Base-by-base conservation (phyloP, 1,139 yeast species). In the Yamadazyma songkhlaensis region DNA sequence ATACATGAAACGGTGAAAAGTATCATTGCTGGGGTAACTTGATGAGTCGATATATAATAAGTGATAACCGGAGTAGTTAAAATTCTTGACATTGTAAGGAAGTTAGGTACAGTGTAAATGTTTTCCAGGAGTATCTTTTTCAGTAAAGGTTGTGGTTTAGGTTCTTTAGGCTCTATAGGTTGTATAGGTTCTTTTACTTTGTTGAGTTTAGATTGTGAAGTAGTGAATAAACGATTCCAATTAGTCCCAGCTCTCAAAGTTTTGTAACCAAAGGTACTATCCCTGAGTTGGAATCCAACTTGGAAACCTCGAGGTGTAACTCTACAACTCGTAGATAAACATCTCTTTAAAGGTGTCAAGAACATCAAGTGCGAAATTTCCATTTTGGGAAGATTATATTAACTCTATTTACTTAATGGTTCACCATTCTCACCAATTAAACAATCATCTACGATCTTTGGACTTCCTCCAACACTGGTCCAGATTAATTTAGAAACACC, bases 381-480 rank as follows among this genome's bases (percentile, higher is more conserved):
- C 6, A 17, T 6, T 4, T 17, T 17, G 20, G 20, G 20, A 17
- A 4, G 20, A 17, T 17, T 17, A 17, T 17, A 17, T 17, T 17
- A 17, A 17, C 20, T 17, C 20, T 17, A 17, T 17, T 6, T 17
- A 17, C 20, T 17, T 17, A 17, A 17, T 17, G 66, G 72, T 42
- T 60, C 53, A 1, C 72, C 73, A 28, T 53, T 45, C 24, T 64
- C 72, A 51, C 78, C 71, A 39, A 82, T 71, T 50, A 84, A 70
- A 17, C 72, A 63, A 44, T 76, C 77, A 3, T 59, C 47, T 11
- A 82, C 73, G 37, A 64, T 72, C 53, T 72, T 76, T 9, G 97
- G 97, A 32, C 97, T 97, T 23, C 79, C 78, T 31, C 98, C 98
- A 39, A 88, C 89, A 51, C 78, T 67, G 13, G 97, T 89, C 55